Percentiles rank a stretch among this genome's conserved stretches.
Evolutionary conservation across 768 basidiomycete species (phyloP).

Genomic region (Pleurotus platypus): DNA sequence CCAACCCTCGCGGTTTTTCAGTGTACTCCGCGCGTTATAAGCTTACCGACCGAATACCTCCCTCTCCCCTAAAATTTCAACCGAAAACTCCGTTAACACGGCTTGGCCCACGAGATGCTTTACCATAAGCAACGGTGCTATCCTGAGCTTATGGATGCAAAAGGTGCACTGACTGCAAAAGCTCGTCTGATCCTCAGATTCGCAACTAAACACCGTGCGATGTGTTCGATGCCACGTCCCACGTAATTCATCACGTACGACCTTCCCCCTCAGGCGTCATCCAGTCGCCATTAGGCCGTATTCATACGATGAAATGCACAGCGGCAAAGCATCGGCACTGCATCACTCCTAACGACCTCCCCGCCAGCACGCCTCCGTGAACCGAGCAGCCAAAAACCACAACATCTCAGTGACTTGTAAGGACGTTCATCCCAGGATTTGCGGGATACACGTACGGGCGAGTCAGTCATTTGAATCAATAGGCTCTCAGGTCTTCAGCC

Average conservation of each 20-base stretch:
- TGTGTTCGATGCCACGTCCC: neutral
- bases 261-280: neutral
- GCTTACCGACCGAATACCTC: no score
- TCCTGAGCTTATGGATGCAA: neutral
- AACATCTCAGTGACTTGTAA: no score
- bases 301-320: no score
- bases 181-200: constrained; percentile 3
- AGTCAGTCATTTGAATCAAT: neutral
- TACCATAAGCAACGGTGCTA: neutral
- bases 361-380: no score
- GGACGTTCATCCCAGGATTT: neutral
- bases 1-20: neutral
- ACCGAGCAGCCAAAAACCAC: no score
- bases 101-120: no score
- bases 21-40: neutral
- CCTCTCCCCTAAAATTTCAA: no score
- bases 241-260: neutral
- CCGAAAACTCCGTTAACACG: no score
- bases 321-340: no score
- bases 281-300: neutral
- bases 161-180: neutral
- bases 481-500: neutral
- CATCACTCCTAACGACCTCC: no score
- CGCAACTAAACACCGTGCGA: neutral
- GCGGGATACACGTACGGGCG: constrained; percentile 3